Evolutionary conservation across 805 yeast species (phyloP).

Genomic region (Candida alai): DNA sequence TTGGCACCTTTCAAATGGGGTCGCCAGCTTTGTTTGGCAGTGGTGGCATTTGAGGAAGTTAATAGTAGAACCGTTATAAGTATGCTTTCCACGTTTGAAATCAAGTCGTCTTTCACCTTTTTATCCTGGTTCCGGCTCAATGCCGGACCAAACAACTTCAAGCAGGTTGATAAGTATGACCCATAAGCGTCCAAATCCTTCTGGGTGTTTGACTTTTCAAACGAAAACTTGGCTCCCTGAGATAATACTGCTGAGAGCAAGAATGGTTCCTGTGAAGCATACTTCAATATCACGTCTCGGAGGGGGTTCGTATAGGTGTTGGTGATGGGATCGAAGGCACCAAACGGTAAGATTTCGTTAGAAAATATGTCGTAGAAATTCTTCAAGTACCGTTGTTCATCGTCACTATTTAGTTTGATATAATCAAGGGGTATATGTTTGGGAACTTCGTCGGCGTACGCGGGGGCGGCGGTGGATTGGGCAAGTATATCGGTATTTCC

Average conservation of each 20-base stretch:
- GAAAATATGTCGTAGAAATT: constrained; percentile 36
- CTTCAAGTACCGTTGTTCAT: constrained; percentile 29
- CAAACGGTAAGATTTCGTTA: constrained; percentile 34
- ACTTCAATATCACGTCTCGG: constrained; percentile 56
- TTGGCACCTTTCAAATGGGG: constrained; percentile 65
- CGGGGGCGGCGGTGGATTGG: constrained; percentile 4
- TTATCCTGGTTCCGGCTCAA: constrained; percentile 17
- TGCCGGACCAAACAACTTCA: constrained; percentile 52
- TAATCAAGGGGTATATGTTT: constrained; percentile 27
- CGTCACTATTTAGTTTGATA: constrained; percentile 23
- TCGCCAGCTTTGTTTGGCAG: constrained; percentile 55
- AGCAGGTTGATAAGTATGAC: constrained; percentile 57
- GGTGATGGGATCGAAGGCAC: constrained; percentile 25
- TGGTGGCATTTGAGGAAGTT: constrained; percentile 58
- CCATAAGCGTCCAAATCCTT: constrained; percentile 42
- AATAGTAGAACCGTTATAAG: constrained; percentile 61
- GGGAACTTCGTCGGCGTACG: constrained; percentile 11
- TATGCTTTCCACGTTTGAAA: constrained; percentile 57
- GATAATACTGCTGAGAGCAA: constrained; percentile 68
- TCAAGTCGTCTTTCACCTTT: constrained; percentile 11
- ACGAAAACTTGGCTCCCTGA: constrained; percentile 61
- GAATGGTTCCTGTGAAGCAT: constrained; percentile 60
- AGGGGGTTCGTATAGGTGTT: constrained; percentile 44
- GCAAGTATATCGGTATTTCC: neutral
- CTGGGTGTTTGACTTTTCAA: constrained; percentile 30